phyloP scores from a whole-genome alignment of 371 early-diverging fungal genomes.

The Actinomortierella ambigua region DNA sequence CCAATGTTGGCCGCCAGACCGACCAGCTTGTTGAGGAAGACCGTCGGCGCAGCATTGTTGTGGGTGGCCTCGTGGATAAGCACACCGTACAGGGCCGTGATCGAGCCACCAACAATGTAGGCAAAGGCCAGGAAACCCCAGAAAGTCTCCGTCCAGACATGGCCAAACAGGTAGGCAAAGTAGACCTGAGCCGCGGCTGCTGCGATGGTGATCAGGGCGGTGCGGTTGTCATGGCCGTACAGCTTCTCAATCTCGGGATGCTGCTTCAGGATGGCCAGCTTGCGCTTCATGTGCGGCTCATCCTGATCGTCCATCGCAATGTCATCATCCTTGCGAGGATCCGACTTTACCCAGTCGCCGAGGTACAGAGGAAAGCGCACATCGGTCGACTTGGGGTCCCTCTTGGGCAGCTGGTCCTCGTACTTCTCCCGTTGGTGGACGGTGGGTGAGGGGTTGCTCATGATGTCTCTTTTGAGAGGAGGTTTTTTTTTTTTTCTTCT shows the following conservation, averaged over 20 bases:
- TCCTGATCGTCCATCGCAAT: constrained; percentile 88
- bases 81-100: constrained; percentile 78
- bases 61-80: constrained; percentile 95
- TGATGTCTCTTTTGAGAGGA: constrained; percentile 3
- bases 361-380: constrained; percentile 79
- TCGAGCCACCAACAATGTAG: constrained; percentile 85
- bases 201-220: constrained; percentile 71
- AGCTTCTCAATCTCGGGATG: constrained; percentile 90
- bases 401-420: constrained; percentile 25
- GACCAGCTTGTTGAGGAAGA: constrained; percentile 78
- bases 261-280: constrained; percentile 81
- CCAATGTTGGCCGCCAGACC: constrained; percentile 87
- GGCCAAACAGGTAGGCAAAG: constrained; percentile 82
- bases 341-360: constrained; percentile 84
- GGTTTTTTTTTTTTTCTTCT: no score
- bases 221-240: constrained; percentile 83
- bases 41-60: constrained; percentile 72
- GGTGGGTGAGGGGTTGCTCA: constrained; percentile 24
- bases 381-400: constrained; percentile 58
- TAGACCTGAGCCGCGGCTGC: constrained; percentile 76
- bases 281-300: constrained; percentile 95
- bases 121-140: constrained; percentile 67
- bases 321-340: constrained; percentile 75
- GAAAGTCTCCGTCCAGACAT: constrained; percentile 57
- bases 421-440: constrained; percentile 35